Base-by-base conservation (phyloP, 768 basidiomycete genomes). In the Mrakia frigida region DNA sequence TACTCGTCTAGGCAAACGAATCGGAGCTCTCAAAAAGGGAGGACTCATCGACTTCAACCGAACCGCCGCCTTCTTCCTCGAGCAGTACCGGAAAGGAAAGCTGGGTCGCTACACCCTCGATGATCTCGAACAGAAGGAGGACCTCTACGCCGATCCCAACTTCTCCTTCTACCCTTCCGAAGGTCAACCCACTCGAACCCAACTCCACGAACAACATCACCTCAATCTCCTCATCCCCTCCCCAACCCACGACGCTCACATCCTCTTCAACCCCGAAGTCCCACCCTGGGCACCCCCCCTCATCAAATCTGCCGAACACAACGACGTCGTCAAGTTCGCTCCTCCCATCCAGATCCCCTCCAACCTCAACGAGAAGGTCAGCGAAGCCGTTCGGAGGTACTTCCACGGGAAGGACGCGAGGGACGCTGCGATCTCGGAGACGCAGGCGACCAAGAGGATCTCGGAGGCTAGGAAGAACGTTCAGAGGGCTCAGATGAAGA, bases 21-120 rank as follows among this genome's bases (percentile, higher is more conserved):
- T 96, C 82, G 89, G 91, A n/a, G 92, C 95, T 87, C 85, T 96
- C 28, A 85, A 87, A 79, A 88, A 89, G 78, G 93, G 94, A 7
- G 93, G 91, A 21, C 86, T 88, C 63, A 85, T 86, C 69, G 91
- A 98, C 84, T 81, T 86, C 6, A 82, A 87, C 6, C 88, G 92
- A 33, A 92, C 94, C 13, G 90, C 91, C 6, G 85, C 86, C 31
- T 93, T 90, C 86, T 90, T 98, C 80, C 87, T 98, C 59, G 86
- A 88, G 63, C 93, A 93, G 88, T 99, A 94, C 90, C 89, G 96
- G 59, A 83, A 85, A 28, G 86, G 86, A 33, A 83, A 81, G 69
- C 76, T 83, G 33, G 82, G 83, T 23, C 73, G 80, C 69, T 82
- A 81, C 80, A 84, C 82, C 33, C 61, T 84, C 71, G 83, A 84